These are phyloP conservation scores for Luvunga scandens DNA, from an alignment of 345 rosid genomes.

Conservation along the genomic window DNA sequence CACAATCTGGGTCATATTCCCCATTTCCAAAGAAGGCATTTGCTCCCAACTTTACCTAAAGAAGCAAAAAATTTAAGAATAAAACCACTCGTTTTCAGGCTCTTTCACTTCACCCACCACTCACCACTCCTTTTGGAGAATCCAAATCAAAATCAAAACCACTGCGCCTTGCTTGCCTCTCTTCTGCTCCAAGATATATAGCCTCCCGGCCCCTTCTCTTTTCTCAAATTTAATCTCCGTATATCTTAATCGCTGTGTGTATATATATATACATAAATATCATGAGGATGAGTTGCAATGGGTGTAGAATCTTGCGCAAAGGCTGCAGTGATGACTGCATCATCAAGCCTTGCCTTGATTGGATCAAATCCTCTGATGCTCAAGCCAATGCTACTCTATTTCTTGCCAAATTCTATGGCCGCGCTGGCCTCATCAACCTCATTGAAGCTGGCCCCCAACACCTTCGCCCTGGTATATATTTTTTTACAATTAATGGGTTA, in stretches of 20 bases:
- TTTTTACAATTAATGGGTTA: too few relatives aligned
- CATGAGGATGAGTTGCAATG: conserved; percentile 67
- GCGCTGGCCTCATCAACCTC: conserved; percentile 72
- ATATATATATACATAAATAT: too few relatives aligned
- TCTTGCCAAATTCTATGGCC: conserved; percentile 74
- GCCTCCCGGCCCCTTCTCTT: background rate
- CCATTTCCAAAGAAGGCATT: conserved; percentile 9
- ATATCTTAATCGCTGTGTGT: too few relatives aligned
- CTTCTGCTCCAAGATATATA: background rate
- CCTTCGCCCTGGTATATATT: conserved; percentile 53
- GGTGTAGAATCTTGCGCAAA: conserved; percentile 66
- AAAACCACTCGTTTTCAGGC: conserved; percentile 28
- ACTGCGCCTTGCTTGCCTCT: conserved; percentile 3
- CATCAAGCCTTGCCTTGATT: conserved; percentile 66
- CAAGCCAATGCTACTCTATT: conserved; percentile 76
- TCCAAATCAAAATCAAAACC: conserved; percentile 13
- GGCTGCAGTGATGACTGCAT: conserved; percentile 63
- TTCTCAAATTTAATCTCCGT: background rate
- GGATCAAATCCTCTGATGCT: conserved; percentile 64
- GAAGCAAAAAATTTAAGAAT: conserved; percentile 12
- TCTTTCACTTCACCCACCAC: background rate
- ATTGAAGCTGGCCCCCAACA: conserved; percentile 58
- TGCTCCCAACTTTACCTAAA: conserved; percentile 14
- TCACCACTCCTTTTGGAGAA: background rate
- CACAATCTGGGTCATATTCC: conserved; percentile 2